Evolutionary conservation across 1,284 basidiomycete species (phyloP), one percentile per base, ranked within the genome.

Genomic region (Puccinia hordei): DNA sequence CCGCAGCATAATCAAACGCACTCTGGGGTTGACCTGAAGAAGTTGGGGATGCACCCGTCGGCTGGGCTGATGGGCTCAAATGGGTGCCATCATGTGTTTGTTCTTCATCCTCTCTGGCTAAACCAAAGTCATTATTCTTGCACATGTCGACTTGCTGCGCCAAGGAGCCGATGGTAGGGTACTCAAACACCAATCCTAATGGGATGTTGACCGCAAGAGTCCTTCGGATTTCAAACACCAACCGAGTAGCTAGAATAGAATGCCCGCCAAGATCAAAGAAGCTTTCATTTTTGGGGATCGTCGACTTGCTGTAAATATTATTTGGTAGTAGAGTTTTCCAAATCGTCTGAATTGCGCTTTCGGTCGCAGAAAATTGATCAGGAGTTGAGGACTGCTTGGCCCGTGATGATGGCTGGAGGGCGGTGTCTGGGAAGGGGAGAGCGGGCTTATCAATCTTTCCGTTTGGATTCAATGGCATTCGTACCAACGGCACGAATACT

Each of bases 221-320:
- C 87, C 96, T 98, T 85, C 97, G 91, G 81, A 99, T 91, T 86
- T 98, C 94, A 85, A 99, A 99, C 83, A 99, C 94, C 82, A 99
- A 90, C 41, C 96, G 91, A 3, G 96, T 99, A 0, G 96, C 97
- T 33, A 99, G 90, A 84, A 99, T 98, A 17, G 97, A 99, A 87
- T 99, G 97, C 1, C 97, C 97, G 53, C 97, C 97, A 41, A 99
- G 89, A 86, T 99, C 97, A 87, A 98, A 99, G 90, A 99, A 99
- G 86, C 90, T 94, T 85, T 99, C 97, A 85, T 98, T 92, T 13
- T 93, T 86, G 15, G 93, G 92, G 68, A 99, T 91, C 1, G 91
- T 89, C 12, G 89, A 87, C 24, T 46, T 63, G 44, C 41, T 41
- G 53, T 80, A 80, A 0, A 94, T 91, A 2, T 93, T 89, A 78